Evolutionary conservation across 2,329 filamentous ascomycete species (phyloP).

Genomic region (Madurella mycetomatis): DNA sequence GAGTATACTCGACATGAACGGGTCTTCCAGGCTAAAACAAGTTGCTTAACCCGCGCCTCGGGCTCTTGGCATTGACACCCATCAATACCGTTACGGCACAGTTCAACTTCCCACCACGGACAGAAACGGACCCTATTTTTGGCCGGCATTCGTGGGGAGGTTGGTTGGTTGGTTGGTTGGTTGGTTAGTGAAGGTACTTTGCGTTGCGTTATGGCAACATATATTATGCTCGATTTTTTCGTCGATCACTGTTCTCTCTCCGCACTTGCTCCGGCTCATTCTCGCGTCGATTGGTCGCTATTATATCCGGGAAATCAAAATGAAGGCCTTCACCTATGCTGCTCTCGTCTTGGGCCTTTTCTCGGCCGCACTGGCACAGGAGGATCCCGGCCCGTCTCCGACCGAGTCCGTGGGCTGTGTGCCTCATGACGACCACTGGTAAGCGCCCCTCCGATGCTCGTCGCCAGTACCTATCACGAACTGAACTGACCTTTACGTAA

Average conservation of each 20-base stretch:
- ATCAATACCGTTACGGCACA: background rate
- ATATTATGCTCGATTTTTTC: background rate
- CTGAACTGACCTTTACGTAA: conserved; percentile 3
- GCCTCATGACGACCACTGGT: conserved; percentile 40
- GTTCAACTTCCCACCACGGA: too few species aligned
- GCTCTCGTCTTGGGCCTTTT: conserved; percentile 18
- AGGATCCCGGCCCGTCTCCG: conserved; percentile 21
- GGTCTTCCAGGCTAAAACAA: background rate
- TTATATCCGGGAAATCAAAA: conserved; percentile 3
- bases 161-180: too few species aligned
- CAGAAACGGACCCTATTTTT: too few species aligned
- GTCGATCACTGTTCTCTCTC: background rate
- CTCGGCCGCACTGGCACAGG: conserved; percentile 16
- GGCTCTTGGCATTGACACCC: background rate
- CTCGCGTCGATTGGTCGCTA: background rate
- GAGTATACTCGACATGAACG: too few species aligned
- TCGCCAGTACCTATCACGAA: background rate
- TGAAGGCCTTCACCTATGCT: conserved; percentile 18
- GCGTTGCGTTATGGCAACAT: background rate
- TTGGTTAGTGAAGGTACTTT: too few species aligned
- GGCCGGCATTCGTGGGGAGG: too few species aligned
- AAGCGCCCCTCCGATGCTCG: conserved; percentile 2
- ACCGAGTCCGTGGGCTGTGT: conserved; percentile 31
- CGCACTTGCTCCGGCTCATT: background rate
- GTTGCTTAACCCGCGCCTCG: background rate